A percentile compares a stretch with the other conserved stretches of the same genome.
Conservation (phyloP, 352 stramenopile species). For the Phytophthora cajani region DNA sequence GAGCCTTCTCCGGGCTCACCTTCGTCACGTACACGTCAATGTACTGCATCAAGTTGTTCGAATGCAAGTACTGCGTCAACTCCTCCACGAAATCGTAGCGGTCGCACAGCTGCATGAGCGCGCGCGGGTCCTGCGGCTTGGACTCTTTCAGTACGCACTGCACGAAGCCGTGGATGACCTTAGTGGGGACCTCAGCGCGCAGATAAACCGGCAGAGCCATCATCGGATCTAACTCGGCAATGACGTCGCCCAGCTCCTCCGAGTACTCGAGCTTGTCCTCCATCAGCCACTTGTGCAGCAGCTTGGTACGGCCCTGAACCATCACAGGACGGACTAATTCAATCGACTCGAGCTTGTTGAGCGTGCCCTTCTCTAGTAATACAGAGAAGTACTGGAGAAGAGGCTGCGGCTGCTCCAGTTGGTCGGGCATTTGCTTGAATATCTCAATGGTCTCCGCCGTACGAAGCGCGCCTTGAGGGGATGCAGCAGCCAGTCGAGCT, state of each 20-base stretch:
- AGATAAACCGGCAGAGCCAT: conserved; percentile 98
- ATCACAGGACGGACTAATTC: conserved; percentile 97
- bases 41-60: conserved; percentile 99
- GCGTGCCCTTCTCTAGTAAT: conserved; percentile 95
- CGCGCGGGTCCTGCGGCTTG: conserved; percentile 97
- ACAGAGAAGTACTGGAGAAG: conserved; percentile 99
- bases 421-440: conserved; percentile 97
- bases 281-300: conserved; percentile 99
- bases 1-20: conserved; percentile 97
- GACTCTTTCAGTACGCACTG: conserved; percentile 97
- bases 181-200: conserved; percentile 95
- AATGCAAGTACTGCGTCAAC: conserved; percentile 98
- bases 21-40: conserved; percentile 99
- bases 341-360: conserved; percentile 99
- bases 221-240: conserved; percentile 92
- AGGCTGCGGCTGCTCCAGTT: conserved; percentile 95
- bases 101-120: conserved; percentile 99
- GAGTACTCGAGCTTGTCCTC: conserved; percentile 98
- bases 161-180: conserved; percentile 99
- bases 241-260: conserved; percentile 96
- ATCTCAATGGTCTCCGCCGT: conserved; percentile 97
- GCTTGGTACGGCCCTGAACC: conserved; percentile 93
- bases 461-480: conserved; percentile 86
- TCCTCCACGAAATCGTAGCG: conserved; percentile 98
- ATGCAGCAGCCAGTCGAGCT: conserved; percentile 87